These are phyloP conservation scores for Microdochium trichocladiopsis DNA, from an alignment of 2,329 filamentous ascomycete genomes.

Conservation along the genomic window DNA sequence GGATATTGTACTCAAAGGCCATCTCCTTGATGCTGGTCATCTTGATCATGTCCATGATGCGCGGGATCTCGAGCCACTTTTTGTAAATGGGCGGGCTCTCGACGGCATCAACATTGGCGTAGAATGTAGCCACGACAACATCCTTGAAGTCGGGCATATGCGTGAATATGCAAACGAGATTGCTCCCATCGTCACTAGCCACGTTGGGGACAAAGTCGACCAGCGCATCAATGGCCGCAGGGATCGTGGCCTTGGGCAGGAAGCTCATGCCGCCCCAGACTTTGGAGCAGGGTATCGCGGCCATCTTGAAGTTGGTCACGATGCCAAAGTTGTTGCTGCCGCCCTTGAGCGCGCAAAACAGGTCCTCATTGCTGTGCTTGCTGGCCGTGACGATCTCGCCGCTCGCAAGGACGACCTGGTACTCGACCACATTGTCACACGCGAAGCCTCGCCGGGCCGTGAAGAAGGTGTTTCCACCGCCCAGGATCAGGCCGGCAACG, in stretches of 20 bases:
- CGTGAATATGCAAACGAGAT: constrained; percentile 11
- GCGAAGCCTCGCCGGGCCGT: constrained; percentile 19
- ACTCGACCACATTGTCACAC: constrained; percentile 25
- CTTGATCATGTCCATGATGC: constrained; percentile 9
- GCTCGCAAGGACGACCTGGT: constrained; percentile 28
- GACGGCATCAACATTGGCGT: constrained; percentile 8
- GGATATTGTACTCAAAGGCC: constrained; percentile 10
- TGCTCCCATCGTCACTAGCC: constrained; percentile 7
- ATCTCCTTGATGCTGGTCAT: constrained; percentile 10
- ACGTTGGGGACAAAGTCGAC: constrained; percentile 5
- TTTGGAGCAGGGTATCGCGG: constrained; percentile 9
- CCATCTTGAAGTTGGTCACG: constrained; percentile 14
- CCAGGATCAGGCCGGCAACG: constrained; percentile 7
- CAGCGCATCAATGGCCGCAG: not conserved
- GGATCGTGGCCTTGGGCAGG: not conserved
- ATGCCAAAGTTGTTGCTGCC: constrained; percentile 29
- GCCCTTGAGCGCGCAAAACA: constrained; percentile 34
- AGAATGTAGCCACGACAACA: constrained; percentile 7
- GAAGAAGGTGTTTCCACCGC: constrained; percentile 10
- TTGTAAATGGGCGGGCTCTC: constrained; percentile 9
- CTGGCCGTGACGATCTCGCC: constrained; percentile 27
- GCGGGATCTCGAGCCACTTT: constrained; percentile 7
- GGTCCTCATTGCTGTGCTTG: constrained; percentile 21
- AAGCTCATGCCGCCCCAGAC: not conserved
- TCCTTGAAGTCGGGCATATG: constrained; percentile 9